phyloP scores from a whole-genome alignment of 2,329 filamentous ascomycete genomes.

The Chlorencoelia australis region DNA sequence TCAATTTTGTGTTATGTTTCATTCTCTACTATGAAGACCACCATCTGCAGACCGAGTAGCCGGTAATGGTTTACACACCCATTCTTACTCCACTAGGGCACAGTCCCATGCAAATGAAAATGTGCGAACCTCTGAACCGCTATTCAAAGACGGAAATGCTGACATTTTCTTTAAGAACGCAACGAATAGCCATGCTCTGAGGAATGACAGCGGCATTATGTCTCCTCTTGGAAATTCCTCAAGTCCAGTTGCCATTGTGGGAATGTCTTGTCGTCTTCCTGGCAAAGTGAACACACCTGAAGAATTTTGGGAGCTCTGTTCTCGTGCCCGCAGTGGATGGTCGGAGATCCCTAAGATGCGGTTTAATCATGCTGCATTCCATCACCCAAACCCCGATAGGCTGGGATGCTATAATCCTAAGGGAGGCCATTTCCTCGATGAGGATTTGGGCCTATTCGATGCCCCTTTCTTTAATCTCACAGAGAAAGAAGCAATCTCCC shows the following conservation, averaged over 20 bases:
- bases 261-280: constrained; percentile 30
- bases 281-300: constrained; percentile 29
- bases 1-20: too few relatives aligned
- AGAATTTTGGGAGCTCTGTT: constrained; percentile 32
- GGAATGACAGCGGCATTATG: too few relatives aligned
- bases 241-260: constrained; percentile 28
- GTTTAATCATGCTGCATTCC: constrained; percentile 43
- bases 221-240: not conserved
- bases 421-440: constrained; percentile 21
- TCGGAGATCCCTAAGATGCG: constrained; percentile 26
- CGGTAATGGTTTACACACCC: too few relatives aligned
- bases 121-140: too few relatives aligned
- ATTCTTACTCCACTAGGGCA: too few relatives aligned
- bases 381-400: constrained; percentile 36
- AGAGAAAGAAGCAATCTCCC: constrained; percentile 23
- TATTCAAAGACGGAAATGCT: too few relatives aligned
- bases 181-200: too few relatives aligned
- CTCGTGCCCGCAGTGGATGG: constrained; percentile 30
- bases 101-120: too few relatives aligned
- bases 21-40: too few relatives aligned
- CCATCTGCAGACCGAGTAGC: too few relatives aligned
- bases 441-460: constrained; percentile 23
- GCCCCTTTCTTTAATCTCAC: constrained; percentile 25
- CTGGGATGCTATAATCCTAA: constrained; percentile 17
- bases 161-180: too few relatives aligned